Percentiles rank a stretch among this genome's conserved stretches.
Conservation (phyloP, 176 grass and related monocot genomes). For the Triticum monococcum region DNA sequence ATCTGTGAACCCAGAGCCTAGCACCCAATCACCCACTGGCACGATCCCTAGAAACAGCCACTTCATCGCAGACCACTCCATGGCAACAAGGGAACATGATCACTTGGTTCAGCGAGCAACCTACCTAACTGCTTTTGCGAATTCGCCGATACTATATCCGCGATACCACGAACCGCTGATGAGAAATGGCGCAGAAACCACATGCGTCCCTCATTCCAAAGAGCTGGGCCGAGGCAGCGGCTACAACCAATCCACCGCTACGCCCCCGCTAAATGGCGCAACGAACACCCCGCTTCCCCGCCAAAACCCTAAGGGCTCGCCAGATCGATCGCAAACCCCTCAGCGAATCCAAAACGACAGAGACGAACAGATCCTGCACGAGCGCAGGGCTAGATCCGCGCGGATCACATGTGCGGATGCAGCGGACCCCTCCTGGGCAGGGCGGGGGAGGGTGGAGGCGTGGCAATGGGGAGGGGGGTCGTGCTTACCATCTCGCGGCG, state of each 20-base stretch:
- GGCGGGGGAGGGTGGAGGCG: background rate
- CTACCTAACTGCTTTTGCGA: background rate
- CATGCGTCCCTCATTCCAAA: background rate
- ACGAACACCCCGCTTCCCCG: background rate
- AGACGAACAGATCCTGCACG: background rate
- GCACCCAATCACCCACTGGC: background rate
- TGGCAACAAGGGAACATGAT: background rate
- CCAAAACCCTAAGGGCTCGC: background rate
- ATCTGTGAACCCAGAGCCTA: background rate
- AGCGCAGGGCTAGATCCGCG: background rate
- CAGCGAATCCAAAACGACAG: background rate
- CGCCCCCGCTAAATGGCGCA: background rate
- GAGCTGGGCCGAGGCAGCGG: background rate
- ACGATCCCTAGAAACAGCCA: background rate
- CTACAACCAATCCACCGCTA: background rate
- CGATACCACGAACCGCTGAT: background rate
- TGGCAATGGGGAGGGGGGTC: background rate
- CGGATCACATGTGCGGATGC: background rate
- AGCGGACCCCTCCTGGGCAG: background rate
- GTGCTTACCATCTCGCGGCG: constrained; percentile 22
- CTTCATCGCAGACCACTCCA: background rate
- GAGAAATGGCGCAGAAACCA: background rate
- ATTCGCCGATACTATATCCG: background rate
- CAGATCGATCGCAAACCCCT: background rate
- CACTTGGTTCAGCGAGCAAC: background rate